Base-by-base conservation (phyloP, 2,329 filamentous ascomycete species). In the Hymenotorrendiella dingleyae region DNA sequence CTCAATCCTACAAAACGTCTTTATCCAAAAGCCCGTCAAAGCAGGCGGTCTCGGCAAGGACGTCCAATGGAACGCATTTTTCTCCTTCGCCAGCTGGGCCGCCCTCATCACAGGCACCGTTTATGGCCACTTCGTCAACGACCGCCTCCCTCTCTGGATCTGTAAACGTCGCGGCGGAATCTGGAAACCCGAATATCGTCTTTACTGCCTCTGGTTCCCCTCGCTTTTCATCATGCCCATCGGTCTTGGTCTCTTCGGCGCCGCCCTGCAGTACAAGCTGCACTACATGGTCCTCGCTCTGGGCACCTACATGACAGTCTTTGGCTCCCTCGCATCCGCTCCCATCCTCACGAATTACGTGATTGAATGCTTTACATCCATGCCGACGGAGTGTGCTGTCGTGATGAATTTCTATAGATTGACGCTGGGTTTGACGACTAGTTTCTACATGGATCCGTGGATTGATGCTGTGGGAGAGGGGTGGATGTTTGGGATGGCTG, bases 41-140 rank as follows among this genome's bases (percentile, higher is more conserved):
- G 52, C 47, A 4, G 65, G 64, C 19, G 68, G 68, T 1, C 71
- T 70, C 50, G 66, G 62, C n/a, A n/a, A n/a, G n/a, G n/a, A n/a
- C n/a, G n/a, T n/a, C n/a, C n/a, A n/a, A n/a, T n/a, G n/a, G n/a
- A n/a, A n/a, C n/a, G n/a, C n/a, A n/a, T n/a, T n/a, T n/a, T n/a
- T 64, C 43, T 59, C 57, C 2, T 67, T 70, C 43, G 55, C 59
- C 14, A 59, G 64, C 45, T 71, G 67, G 68, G 53, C 64, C 12
- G 66, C 65, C 6, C 57, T 68, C 19, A 47, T 64, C 12, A 37
- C 62, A 20, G 63, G 63, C 1, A 55, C 64, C 5, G 41, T 64
- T 11, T 65, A 62, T 42, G 65, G 63, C 3, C 59, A 63, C 41
- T 54, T 61, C 21, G 50, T 67, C n/a, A 65, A 61, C 36, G 65